phyloP scores from a whole-genome alignment of 2,329 filamentous ascomycete species.

The Calonectria naviculata region DNA sequence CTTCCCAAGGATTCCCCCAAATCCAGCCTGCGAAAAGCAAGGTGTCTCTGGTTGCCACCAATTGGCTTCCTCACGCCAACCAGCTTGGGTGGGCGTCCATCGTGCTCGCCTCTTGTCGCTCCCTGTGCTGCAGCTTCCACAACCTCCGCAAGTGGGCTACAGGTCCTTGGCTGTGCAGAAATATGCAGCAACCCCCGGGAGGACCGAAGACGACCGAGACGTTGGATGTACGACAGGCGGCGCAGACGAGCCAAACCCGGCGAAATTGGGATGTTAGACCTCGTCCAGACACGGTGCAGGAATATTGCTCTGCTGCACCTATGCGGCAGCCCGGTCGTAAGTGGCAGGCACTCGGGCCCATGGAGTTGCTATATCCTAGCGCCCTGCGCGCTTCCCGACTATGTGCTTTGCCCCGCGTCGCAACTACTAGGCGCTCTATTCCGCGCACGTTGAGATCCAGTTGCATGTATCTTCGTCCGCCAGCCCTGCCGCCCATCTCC shows the following conservation, averaged over 20 bases:
- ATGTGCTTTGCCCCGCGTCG: not conserved
- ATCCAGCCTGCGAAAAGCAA: conserved; percentile 15
- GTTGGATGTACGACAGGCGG: conserved; percentile 7
- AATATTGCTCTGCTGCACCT: not conserved
- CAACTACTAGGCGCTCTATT: conserved; percentile 5
- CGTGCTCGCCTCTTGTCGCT: conserved; percentile 20
- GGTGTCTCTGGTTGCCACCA: conserved; percentile 11
- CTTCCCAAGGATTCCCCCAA: conserved; percentile 9
- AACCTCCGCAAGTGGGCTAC: conserved; percentile 7
- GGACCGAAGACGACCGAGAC: conserved; percentile 19
- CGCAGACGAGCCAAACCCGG: conserved; percentile 1
- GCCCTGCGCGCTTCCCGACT: conserved; percentile 12
- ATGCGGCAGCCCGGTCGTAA: conserved; percentile 1
- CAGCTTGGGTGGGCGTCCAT: conserved; percentile 15
- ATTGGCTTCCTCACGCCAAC: conserved; percentile 11
- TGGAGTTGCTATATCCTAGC: conserved; percentile 15
- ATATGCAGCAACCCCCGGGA: conserved; percentile 18
- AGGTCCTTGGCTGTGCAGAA: conserved; percentile 15
- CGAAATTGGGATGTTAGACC: not conserved
- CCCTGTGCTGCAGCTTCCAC: conserved; percentile 13
- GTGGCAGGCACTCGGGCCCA: not conserved
- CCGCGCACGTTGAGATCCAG: conserved; percentile 4
- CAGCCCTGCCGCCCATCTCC: conserved; percentile 7
- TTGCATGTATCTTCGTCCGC: conserved; percentile 8
- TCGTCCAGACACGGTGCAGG: not conserved